Evolutionary conservation across 2,329 filamentous ascomycete genomes (phyloP).

Genomic region (Trichoderma afroharzianum): DNA sequence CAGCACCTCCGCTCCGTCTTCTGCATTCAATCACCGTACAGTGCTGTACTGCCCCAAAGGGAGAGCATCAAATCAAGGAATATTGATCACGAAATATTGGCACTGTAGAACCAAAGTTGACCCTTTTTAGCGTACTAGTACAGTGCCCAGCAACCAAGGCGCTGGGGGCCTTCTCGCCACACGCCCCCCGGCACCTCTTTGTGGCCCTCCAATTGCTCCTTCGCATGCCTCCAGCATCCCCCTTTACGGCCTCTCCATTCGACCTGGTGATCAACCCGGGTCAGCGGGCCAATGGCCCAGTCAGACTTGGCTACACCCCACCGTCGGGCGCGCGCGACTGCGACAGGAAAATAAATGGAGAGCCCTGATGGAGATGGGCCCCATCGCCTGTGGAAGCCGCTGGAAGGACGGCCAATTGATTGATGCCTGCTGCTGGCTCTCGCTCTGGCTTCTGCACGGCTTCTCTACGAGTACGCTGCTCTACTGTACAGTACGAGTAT

Average conservation of each 20-base stretch:
- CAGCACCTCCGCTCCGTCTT: background rate
- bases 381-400: conserved; percentile 22
- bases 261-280: conserved; percentile 25
- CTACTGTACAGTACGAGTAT: too few relatives aligned
- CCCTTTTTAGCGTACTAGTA: background rate
- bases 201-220: conserved; percentile 13
- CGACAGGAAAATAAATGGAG: background rate
- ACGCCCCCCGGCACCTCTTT: background rate
- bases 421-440: background rate
- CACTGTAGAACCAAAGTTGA: background rate
- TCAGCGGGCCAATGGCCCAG: conserved; percentile 21
- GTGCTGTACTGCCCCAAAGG: background rate
- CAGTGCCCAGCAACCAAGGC: background rate
- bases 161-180: conserved; percentile 1
- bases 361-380: conserved; percentile 1
- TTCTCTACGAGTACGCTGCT: too few relatives aligned
- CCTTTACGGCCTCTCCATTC: conserved; percentile 14
- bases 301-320: conserved; percentile 15
- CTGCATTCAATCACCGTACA: background rate
- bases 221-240: conserved; percentile 15
- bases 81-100: background rate
- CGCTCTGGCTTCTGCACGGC: background rate
- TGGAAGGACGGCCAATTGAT: conserved; percentile 18
- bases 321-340: conserved; percentile 3
- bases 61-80: background rate